Evolutionary conservation across 164 flowering plant genomes (phyloP), one percentile per base, ranked within the genome.

Genomic region (Buxus sempervirens): DNA sequence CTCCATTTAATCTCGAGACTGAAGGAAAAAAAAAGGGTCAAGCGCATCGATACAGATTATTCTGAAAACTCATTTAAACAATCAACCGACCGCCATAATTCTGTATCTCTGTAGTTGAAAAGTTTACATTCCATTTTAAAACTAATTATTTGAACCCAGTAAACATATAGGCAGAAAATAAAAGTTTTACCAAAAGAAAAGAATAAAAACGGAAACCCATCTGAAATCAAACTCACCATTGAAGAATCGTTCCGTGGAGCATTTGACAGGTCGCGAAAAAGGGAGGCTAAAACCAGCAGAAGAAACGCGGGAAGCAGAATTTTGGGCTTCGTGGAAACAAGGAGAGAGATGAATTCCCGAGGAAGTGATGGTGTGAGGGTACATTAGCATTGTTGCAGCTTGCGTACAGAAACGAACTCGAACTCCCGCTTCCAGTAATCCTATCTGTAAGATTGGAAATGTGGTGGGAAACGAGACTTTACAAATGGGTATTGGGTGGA

Each of bases 281-380:
- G 67, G 56, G 24, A 62, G 24, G 23, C n/a, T 60, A 51, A 9
- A 55, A 49, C 63, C 22, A 58, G 13, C 28, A 24, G 66, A 57
- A 58, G 49, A 25, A 28, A 63, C 13, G 57, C 9, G 45, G 57
- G 18, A 60, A 62, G 24, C 55, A 36, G 72, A 68, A 23, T 21
- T 28, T 63, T 68, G 64, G 72, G 64, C 51, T 73, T 63, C 24
- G 21, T 32, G 63, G 23, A 27, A 53, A 15, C 13, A 15, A 45
- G 51, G 51, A 15, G 18, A 5, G 51, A 45, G 51, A 45, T 45
- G 51, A 15, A 45, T 45, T 1, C 51, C 13, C 12, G 51, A 45
- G 12, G 51, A 1, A 45, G 16, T 4, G 51, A 45, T 10, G 14
- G 1, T 45, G 51, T 45, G 51, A 45, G 51, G 1, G 51, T 45